phyloP scores from a whole-genome alignment of 306 rosid genomes.

The Malus sieversii region DNA sequence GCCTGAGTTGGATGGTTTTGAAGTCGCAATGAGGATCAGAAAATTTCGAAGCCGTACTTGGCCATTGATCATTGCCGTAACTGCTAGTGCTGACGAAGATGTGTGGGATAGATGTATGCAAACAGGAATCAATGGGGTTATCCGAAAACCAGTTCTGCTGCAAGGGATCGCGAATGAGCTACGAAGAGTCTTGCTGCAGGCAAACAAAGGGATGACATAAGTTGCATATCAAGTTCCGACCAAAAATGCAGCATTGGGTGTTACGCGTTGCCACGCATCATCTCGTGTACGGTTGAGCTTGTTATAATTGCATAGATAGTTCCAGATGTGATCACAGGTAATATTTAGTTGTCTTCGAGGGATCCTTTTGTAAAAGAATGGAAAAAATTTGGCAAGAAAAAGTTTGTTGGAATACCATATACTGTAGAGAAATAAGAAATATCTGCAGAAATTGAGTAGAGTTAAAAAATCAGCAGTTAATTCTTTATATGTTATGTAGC shows the following conservation, averaged over 20 bases:
- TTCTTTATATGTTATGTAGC: neutral
- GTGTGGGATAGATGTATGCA: conserved; percentile 80
- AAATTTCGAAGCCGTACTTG: conserved; percentile 70
- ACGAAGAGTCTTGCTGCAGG: conserved; percentile 64
- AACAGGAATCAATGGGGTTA: conserved; percentile 71
- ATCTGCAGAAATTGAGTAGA: neutral
- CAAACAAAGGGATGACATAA: conserved; percentile 41
- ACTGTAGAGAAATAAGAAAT: neutral
- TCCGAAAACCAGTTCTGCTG: conserved; percentile 73
- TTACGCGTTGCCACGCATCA: neutral
- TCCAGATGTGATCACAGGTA: conserved; percentile 6
- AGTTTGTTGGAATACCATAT: neutral
- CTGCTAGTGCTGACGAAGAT: conserved; percentile 65
- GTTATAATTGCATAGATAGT: conserved; percentile 12
- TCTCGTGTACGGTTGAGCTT: conserved; percentile 6
- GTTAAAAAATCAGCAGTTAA: neutral
- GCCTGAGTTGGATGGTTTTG: conserved; percentile 78
- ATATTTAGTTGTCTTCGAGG: neutral
- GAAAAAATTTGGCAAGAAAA: neutral
- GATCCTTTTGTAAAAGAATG: neutral
- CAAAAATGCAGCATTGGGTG: conserved; percentile 14
- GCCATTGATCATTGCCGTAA: conserved; percentile 73
- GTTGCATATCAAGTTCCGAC: conserved; percentile 20
- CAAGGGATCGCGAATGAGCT: conserved; percentile 81
- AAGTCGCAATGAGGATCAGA: conserved; percentile 68